Conservation (phyloP, 2,329 filamentous ascomycete species). For the Fusarium dlaminii region DNA sequence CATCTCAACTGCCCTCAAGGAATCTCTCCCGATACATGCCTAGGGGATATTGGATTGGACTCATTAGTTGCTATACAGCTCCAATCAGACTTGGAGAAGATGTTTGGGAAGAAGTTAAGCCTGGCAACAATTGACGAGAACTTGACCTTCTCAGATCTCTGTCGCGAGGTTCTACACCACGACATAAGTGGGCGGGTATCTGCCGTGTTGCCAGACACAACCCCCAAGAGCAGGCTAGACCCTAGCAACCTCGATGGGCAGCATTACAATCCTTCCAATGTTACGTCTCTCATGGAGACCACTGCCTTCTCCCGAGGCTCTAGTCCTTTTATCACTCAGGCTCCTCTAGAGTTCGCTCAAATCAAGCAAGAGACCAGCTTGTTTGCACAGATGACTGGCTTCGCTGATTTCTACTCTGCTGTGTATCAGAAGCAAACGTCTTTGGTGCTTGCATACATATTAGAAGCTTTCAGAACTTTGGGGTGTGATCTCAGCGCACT, state of each 20-base stretch:
- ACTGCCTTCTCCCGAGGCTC: background rate
- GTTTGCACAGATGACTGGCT: background rate
- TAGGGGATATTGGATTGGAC: background rate
- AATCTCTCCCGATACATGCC: background rate
- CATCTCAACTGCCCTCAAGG: background rate
- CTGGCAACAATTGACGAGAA: background rate
- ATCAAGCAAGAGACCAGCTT: background rate
- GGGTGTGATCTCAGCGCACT: background rate
- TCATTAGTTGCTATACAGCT: background rate
- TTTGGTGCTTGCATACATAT: background rate
- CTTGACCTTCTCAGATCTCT: background rate
- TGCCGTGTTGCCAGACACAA: background rate
- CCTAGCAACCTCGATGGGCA: background rate
- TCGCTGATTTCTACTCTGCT: background rate
- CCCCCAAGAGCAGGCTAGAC: background rate
- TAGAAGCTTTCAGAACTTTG: background rate
- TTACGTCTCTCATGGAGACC: background rate
- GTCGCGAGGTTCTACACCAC: background rate
- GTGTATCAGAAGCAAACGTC: background rate
- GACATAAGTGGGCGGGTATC: background rate
- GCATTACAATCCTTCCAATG: background rate
- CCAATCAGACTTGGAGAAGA: background rate
- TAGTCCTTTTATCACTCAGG: background rate
- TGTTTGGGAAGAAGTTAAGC: background rate
- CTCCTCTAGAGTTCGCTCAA: background rate